These are phyloP conservation scores for Nematocida major DNA, from an alignment of 371 early-diverging fungal genomes.

Conservation along the genomic window DNA sequence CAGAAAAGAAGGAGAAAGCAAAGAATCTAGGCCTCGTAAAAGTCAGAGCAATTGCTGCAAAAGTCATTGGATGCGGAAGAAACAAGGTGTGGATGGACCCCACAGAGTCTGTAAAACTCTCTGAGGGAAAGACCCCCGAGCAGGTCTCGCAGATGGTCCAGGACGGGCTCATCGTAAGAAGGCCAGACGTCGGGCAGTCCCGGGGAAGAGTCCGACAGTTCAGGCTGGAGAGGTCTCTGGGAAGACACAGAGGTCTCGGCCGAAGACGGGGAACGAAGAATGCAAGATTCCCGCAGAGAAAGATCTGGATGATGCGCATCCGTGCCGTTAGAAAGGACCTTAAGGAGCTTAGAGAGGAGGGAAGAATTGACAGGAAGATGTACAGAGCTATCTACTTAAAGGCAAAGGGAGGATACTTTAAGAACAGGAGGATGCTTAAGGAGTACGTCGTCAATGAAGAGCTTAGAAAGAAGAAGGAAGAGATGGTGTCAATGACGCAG, in stretches of 20 bases:
- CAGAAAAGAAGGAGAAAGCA: slow-evolving; percentile 50
- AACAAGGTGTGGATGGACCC: slow-evolving; percentile 99
- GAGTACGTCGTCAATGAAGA: slow-evolving; percentile 86
- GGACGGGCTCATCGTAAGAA: slow-evolving; percentile 90
- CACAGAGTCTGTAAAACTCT: slow-evolving; percentile 83
- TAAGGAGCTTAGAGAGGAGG: slow-evolving; percentile 88
- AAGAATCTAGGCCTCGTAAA: slow-evolving; percentile 39
- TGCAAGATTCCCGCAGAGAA: slow-evolving; percentile 88
- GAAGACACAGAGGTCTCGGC: slow-evolving; percentile 95
- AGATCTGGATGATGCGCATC: slow-evolving; percentile 97
- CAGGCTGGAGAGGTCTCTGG: slow-evolving; percentile 85
- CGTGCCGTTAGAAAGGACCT: slow-evolving; percentile 90
- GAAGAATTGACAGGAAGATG: slow-evolving; percentile 84
- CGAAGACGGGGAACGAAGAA: slow-evolving; percentile 95
- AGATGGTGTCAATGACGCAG: slow-evolving; percentile 81
- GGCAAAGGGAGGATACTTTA: slow-evolving; percentile 99
- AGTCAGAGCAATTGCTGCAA: slow-evolving; percentile 72
- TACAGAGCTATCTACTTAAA: slow-evolving; percentile 92
- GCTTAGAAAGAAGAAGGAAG: slow-evolving; percentile 84
- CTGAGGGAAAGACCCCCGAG: slow-evolving; percentile 90
- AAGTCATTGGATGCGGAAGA: slow-evolving; percentile 93
- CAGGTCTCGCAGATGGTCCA: slow-evolving; percentile 81
- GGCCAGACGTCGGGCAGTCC: slow-evolving; percentile 81
- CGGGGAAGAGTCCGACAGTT: slow-evolving; percentile 87
- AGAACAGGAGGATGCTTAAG: slow-evolving; percentile 98